These are phyloP conservation scores for Solanum hybrid DNA, from an alignment of 305 asterid species.

Conservation along the genomic window DNA sequence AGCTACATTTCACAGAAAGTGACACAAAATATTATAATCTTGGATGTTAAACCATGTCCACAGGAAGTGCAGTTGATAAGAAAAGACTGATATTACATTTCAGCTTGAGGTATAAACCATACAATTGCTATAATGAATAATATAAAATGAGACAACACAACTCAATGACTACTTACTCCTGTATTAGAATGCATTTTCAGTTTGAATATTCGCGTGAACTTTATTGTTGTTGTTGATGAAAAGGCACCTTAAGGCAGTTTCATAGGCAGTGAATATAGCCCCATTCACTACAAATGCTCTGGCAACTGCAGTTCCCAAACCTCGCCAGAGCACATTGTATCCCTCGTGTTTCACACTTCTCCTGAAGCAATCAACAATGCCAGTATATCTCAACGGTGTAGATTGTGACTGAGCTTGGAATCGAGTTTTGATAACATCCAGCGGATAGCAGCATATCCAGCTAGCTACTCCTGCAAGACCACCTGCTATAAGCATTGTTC, in stretches of 20 bases:
- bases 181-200: conserved; percentile 21
- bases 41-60: conserved; percentile 37
- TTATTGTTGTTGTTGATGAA: conserved; percentile 8
- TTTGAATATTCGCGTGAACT: conserved; percentile 11
- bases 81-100: conserved; percentile 18
- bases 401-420: conserved; percentile 45
- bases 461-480: conserved; percentile 76
- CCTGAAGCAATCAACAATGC: conserved; percentile 48
- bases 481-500: conserved; percentile 67
- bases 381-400: conserved; percentile 24
- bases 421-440: conserved; percentile 69
- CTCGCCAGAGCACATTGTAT: conserved; percentile 58
- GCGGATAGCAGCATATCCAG: conserved; percentile 69
- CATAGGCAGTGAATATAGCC: conserved; percentile 64
- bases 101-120: conserved; percentile 27
- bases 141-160: background rate
- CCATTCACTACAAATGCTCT: conserved; percentile 80
- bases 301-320: conserved; percentile 60
- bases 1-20: conserved; percentile 49
- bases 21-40: conserved; percentile 49
- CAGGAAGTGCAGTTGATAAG: conserved; percentile 62
- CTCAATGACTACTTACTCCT: background rate
- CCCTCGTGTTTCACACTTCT: conserved; percentile 54
- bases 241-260: conserved; percentile 51
- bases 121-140: background rate